Conservation (phyloP, 1,284 basidiomycete species). For the Ceratobasidium papillatum region DNA sequence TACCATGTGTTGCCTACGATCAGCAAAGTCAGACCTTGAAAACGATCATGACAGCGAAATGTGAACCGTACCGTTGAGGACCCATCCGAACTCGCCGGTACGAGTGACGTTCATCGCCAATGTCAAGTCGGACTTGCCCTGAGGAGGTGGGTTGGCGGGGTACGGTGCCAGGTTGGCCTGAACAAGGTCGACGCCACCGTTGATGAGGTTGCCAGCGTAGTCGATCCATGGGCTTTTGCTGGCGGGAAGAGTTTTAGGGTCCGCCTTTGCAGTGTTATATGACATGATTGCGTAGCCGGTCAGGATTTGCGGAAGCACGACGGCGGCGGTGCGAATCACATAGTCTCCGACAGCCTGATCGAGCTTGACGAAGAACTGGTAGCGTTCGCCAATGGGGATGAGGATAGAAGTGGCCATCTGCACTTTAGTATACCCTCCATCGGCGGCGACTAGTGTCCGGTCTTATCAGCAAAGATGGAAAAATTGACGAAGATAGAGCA, state of each 20-base stretch:
- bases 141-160: constrained; percentile 22
- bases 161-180: constrained; percentile 14
- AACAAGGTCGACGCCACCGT: constrained; percentile 10
- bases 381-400: constrained; percentile 38
- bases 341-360: constrained; percentile 36
- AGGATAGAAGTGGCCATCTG: constrained; percentile 20
- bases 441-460: constrained; percentile 11
- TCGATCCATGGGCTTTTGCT: constrained; percentile 13
- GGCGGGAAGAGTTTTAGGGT: constrained; percentile 1
- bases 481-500: too few species aligned
- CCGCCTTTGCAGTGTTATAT: constrained; percentile 16
- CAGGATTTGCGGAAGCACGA: constrained; percentile 30
- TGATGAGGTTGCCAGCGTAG: constrained; percentile 36
- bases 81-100: constrained; percentile 22
- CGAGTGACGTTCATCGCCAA: constrained; percentile 14
- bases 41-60: background rate
- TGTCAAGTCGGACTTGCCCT: constrained; percentile 21
- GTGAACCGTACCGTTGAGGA: constrained; percentile 11
- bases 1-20: background rate
- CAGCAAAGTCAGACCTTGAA: background rate
- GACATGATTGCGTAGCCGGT: constrained; percentile 35
- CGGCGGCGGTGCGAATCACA: constrained; percentile 36
- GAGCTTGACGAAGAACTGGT: constrained; percentile 40
- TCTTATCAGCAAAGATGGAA: background rate
- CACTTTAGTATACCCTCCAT: constrained; percentile 29